phyloP scores from a whole-genome alignment of 192 early-diverging fungal genomes.

The Glomus cerebriforme region DNA sequence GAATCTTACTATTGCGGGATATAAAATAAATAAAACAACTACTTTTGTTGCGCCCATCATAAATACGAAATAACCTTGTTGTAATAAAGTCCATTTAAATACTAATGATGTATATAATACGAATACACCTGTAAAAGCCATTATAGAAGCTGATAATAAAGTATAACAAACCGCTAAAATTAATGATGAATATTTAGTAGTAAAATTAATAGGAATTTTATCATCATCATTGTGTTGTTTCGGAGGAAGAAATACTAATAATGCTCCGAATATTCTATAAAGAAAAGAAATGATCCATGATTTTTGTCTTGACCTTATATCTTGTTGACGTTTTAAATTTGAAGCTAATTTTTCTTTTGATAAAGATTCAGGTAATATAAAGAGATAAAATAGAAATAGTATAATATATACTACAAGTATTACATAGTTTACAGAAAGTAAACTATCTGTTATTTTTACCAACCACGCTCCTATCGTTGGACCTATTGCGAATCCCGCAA shows the following conservation, averaged over 20 bases:
- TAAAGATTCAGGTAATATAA: slow-evolving; percentile 23
- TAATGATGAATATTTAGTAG: not conserved
- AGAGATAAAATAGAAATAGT: not conserved
- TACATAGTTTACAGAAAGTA: slow-evolving; percentile 17
- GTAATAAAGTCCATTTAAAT: slow-evolving; percentile 15
- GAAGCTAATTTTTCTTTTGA: slow-evolving; percentile 9
- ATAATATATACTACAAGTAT: not conserved
- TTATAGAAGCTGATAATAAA: not conserved
- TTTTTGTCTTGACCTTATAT: not conserved
- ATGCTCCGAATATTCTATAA: not conserved
- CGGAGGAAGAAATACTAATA: not conserved
- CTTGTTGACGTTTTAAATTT: slow-evolving; percentile 6
- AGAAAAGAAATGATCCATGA: not conserved
- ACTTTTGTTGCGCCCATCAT: not conserved
- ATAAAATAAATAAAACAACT: not conserved
- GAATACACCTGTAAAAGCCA: not conserved
- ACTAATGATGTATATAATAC: slow-evolving; percentile 16
- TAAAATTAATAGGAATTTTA: not conserved
- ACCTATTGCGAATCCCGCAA: not conserved
- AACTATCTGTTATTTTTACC: not conserved
- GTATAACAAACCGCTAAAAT: not conserved
- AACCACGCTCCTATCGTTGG: slow-evolving; percentile 4
- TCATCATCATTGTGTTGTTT: not conserved
- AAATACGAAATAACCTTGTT: slow-evolving; percentile 15
- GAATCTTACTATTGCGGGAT: not conserved